Percentiles rank a stretch among this genome's conserved stretches.
phyloP scores from a whole-genome alignment of 306 rosid genomes.

The Prinsepia uniflora region DNA sequence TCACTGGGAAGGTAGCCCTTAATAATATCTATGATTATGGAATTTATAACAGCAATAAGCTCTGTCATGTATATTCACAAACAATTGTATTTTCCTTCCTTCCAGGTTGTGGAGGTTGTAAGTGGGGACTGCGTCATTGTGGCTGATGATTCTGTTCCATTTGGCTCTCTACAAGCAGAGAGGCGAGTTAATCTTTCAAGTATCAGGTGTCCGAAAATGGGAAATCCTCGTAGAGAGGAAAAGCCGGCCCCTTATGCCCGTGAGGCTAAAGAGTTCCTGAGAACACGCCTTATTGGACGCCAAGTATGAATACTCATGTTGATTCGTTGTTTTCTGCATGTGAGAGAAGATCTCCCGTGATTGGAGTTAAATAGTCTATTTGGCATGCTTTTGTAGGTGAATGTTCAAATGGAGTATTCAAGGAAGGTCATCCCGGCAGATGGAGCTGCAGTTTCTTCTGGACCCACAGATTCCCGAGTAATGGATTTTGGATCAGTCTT shows the following conservation, averaged over 20 bases:
- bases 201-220: slow-evolving; percentile 94
- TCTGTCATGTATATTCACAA: slow-evolving; percentile 4
- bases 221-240: slow-evolving; percentile 97
- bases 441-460: slow-evolving; percentile 51
- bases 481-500: slow-evolving; percentile 98
- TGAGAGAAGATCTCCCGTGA: slow-evolving; percentile 9
- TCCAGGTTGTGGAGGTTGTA: slow-evolving; percentile 97
- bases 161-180: slow-evolving; percentile 89
- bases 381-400: slow-evolving; percentile 49
- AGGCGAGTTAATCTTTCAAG: slow-evolving; percentile 95
- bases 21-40: neutral
- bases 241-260: slow-evolving; percentile 98
- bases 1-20: slow-evolving; percentile 80
- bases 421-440: slow-evolving; percentile 62
- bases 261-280: slow-evolving; percentile 94
- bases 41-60: neutral
- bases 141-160: slow-evolving; percentile 91
- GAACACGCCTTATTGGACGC: slow-evolving; percentile 84
- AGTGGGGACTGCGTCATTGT: slow-evolving; percentile 91
- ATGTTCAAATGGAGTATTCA: slow-evolving; percentile 95
- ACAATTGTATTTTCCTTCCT: slow-evolving; percentile 20
- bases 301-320: slow-evolving; percentile 52
- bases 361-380: neutral
- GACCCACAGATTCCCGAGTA: slow-evolving; percentile 66
- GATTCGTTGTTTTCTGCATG: slow-evolving; percentile 21